These are phyloP conservation scores for Fusarium buxicola DNA, from an alignment of 2,329 filamentous ascomycete species.

Conservation along the genomic window DNA sequence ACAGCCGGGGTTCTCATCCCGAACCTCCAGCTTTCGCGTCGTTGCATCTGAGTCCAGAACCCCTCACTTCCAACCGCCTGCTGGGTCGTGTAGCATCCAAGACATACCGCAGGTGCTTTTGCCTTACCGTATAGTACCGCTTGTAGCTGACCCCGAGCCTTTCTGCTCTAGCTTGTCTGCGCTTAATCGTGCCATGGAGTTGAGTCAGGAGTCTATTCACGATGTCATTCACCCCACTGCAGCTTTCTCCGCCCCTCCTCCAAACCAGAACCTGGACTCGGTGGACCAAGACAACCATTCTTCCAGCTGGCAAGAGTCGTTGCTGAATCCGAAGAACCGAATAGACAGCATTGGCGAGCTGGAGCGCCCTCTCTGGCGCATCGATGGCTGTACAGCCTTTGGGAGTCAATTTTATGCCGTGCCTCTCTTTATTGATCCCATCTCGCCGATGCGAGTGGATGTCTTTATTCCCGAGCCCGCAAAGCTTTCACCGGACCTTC, in stretches of 20 bases:
- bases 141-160: conserved; percentile 22
- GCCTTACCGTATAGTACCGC: conserved; percentile 32
- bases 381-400: conserved; percentile 68
- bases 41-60: conserved; percentile 35
- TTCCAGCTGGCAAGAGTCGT: conserved; percentile 59
- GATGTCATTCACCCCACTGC: conserved; percentile 70
- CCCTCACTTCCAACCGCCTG: conserved; percentile 29
- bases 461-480: conserved; percentile 66
- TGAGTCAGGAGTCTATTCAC: conserved; percentile 64
- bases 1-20: conserved; percentile 12
- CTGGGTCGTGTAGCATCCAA: conserved; percentile 29
- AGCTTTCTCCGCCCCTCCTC: conserved; percentile 53
- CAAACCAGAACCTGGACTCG: conserved; percentile 6
- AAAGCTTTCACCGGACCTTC: conserved; percentile 55
- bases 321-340: conserved; percentile 70
- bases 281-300: conserved; percentile 8
- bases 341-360: conserved; percentile 66
- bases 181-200: conserved; percentile 59
- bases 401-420: conserved; percentile 69
- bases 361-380: conserved; percentile 62
- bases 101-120: conserved; percentile 38
- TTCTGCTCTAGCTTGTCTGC: conserved; percentile 14
- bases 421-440: conserved; percentile 61
- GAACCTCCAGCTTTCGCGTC: conserved; percentile 19
- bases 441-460: conserved; percentile 67